Conservation (phyloP, 2,329 filamentous ascomycete species). For the Penicillium vulpinum region DNA sequence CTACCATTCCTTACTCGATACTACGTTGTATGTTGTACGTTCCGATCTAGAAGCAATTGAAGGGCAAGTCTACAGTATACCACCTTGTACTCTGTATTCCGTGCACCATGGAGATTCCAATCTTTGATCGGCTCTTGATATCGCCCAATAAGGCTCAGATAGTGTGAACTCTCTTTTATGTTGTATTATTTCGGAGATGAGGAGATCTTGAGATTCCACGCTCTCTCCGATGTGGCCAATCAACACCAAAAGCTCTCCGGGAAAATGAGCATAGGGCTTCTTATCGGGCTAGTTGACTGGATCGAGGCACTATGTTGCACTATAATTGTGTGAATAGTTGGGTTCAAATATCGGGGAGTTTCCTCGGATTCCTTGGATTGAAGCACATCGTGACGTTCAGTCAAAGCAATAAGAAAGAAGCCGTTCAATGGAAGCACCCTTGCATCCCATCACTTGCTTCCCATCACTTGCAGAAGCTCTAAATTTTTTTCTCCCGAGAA, state of each 20-base stretch:
- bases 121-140: not conserved
- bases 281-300: not conserved
- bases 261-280: not conserved
- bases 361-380: not conserved
- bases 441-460: conserved; percentile 9
- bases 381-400: conserved; percentile 1
- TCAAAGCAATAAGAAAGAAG: conserved; percentile 5
- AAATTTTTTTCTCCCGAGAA: conserved; percentile 38
- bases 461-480: conserved; percentile 29
- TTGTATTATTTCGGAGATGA: conserved; percentile 10
- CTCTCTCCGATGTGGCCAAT: conserved; percentile 13
- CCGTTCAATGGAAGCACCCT: conserved; percentile 8
- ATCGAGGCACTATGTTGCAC: not conserved
- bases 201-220: not conserved
- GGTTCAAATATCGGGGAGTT: not conserved
- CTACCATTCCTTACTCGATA: conserved; percentile 25
- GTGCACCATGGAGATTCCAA: not conserved
- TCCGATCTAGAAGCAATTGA: not conserved
- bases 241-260: conserved; percentile 4
- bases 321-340: not conserved
- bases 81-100: not conserved
- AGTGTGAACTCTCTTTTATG: not conserved
- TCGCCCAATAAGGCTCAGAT: not conserved
- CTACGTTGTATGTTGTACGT: conserved; percentile 11
- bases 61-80: not conserved